Evolutionary conservation across 2,329 filamentous ascomycete species (phyloP), one percentile per base, ranked within the genome.

Genomic region (Pleurostoma richardsiae): DNA sequence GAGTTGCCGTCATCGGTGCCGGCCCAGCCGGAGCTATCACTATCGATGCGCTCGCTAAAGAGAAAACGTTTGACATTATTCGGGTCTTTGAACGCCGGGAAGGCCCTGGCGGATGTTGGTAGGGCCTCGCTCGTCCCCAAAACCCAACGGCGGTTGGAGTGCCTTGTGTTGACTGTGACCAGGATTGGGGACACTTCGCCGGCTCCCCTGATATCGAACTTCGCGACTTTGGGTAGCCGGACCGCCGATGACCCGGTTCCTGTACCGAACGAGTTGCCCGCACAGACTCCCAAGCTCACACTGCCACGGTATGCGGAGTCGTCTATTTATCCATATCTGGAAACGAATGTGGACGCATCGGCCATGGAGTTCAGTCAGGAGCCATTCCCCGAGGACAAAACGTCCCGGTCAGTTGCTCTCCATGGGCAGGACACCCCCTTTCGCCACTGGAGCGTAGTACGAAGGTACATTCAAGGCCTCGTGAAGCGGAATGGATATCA

Each of bases 351-450:
- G 38, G 74, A 78, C 50, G 67, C 68, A 4, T 55, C 72, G 3
- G 68, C 78, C 0, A 86, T 86, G 83, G 68, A 73, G 10, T 86
- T 79, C 57, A 76, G 70, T 1, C 70, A 76, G 50, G 77, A 81
- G 47, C 65, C 68, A 0, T 75, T 82, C 28, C 70, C 77, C 0
- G 57, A 58, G 2, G 59, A 68, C 36, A 59, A 64, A 19, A 70
- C 68, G 6, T 54, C 70, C 36, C 59, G 59, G 43, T 70, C 68
- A 26, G 63, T 75, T 42, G 52, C 64, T 29, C 56, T 73, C 11
- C 78, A 86, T 49, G 81, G 82, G 0, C 55, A 66, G 1, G 67
- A 79, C 11, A 80, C 79, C 0, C 82, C 82, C 0, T 86, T 85
- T 52, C 66, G 82, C 0, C 78, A 82, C 50, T 82, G 82, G 63